phyloP scores from a whole-genome alignment of 805 yeast species.

The Teunomyces kruisii region DNA sequence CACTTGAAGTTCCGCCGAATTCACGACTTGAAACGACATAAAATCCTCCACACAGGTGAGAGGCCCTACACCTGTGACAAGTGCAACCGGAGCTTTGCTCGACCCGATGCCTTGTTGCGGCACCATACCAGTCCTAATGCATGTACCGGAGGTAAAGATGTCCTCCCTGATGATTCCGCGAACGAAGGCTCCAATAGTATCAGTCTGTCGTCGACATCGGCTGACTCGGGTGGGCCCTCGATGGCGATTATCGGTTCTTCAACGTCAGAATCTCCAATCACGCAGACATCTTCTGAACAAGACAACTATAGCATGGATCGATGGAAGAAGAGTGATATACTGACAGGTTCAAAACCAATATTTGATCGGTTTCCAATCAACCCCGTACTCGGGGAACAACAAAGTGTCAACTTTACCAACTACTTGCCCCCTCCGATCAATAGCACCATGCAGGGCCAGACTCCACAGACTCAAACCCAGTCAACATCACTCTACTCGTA shows the following conservation, averaged over 20 bases:
- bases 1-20: constrained; percentile 62
- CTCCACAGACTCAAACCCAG: constrained; percentile 4
- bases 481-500: constrained; percentile 5
- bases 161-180: background rate
- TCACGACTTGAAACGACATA: constrained; percentile 77
- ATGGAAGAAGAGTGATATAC: constrained; percentile 8
- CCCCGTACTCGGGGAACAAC: background rate
- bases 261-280: constrained; percentile 2
- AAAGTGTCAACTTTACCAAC: background rate
- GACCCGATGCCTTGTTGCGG: constrained; percentile 74
- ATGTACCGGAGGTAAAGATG: constrained; percentile 16
- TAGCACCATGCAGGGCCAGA: background rate
- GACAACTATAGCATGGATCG: constrained; percentile 15
- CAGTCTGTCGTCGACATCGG: background rate
- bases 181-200: background rate
- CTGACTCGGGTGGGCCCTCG: background rate
- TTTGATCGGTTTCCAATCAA: background rate
- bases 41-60: constrained; percentile 73
- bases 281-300: constrained; percentile 4
- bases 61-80: constrained; percentile 61
- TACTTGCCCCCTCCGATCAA: constrained; percentile 10
- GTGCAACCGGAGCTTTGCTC: constrained; percentile 66
- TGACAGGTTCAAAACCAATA: background rate
- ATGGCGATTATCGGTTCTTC: constrained; percentile 1
- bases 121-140: constrained; percentile 53